Evolutionary conservation across 225 moss, liverwort and hornwort genomes (phyloP).

Genomic region (Physcomitrellopsis africana): DNA sequence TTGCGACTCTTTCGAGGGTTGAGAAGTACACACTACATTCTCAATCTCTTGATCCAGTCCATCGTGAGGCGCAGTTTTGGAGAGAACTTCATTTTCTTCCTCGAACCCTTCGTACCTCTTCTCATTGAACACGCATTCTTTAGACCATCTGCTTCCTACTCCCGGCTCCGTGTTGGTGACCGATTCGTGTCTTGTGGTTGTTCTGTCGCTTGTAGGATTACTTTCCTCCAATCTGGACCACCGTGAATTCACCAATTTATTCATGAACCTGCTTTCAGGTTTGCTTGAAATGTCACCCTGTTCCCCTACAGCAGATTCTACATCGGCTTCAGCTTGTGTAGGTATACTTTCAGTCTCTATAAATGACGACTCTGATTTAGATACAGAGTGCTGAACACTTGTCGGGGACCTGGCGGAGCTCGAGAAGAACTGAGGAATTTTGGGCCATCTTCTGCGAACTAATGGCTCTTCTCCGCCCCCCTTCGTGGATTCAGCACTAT

Average conservation of each 20-base stretch:
- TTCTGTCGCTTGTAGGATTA: constrained; percentile 23
- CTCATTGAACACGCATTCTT: not conserved
- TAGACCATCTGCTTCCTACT: constrained; percentile 20
- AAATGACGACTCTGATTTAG: constrained; percentile 37
- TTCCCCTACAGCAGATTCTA: constrained; percentile 24
- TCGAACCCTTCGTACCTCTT: constrained; percentile 35
- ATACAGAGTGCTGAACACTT: constrained; percentile 23
- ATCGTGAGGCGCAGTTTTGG: constrained; percentile 3
- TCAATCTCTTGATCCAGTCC: not conserved
- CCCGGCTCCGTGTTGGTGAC: constrained; percentile 15
- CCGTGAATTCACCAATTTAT: constrained; percentile 32
- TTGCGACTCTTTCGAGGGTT: constrained; percentile 22
- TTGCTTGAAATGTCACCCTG: constrained; percentile 30
- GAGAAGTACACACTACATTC: not conserved
- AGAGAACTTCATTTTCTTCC: constrained; percentile 42
- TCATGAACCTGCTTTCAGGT: constrained; percentile 7
- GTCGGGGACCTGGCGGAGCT: constrained; percentile 24
- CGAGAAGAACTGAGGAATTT: constrained; percentile 41
- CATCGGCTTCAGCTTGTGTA: constrained; percentile 32
- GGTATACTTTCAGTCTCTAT: constrained; percentile 21
- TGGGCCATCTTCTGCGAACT: constrained; percentile 49
- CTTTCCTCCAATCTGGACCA: constrained; percentile 39
- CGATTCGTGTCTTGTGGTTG: constrained; percentile 27
- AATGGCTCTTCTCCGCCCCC: constrained; percentile 32
- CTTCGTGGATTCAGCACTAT: constrained; percentile 48